Conservation (phyloP, 2,329 filamentous ascomycete genomes). For the Aspergillus sp. region DNA sequence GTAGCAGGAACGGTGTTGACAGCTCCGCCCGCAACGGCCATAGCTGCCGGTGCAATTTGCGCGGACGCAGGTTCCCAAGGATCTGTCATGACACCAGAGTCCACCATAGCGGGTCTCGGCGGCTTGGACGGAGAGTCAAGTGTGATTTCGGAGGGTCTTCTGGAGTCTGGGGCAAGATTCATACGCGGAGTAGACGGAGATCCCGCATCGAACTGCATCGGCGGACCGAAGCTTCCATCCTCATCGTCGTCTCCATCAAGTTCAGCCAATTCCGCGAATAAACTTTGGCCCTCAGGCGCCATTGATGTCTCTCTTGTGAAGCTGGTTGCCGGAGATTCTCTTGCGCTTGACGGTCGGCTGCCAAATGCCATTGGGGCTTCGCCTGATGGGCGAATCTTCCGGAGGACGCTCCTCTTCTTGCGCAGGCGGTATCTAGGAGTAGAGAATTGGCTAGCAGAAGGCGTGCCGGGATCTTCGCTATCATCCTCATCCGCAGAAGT, state of each 20-base stretch:
- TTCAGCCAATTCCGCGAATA: slow-evolving; percentile 89
- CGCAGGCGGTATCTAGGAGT: slow-evolving; percentile 74
- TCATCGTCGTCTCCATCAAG: slow-evolving; percentile 74
- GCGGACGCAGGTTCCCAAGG: slow-evolving; percentile 51
- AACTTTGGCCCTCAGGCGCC: slow-evolving; percentile 69
- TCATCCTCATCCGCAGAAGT: slow-evolving; percentile 79
- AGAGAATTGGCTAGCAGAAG: slow-evolving; percentile 68
- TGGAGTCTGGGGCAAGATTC: slow-evolving; percentile 32
- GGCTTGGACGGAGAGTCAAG: slow-evolving; percentile 32
- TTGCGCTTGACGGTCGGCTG: slow-evolving; percentile 46
- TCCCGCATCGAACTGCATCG: slow-evolving; percentile 39
- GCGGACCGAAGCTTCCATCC: slow-evolving; percentile 59
- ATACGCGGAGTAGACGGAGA: slow-evolving; percentile 49
- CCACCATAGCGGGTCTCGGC: slow-evolving; percentile 56
- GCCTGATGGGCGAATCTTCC: slow-evolving; percentile 59
- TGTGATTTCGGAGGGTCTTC: slow-evolving; percentile 37
- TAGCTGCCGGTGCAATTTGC: slow-evolving; percentile 15
- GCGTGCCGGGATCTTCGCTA: slow-evolving; percentile 62
- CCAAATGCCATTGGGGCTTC: slow-evolving; percentile 48
- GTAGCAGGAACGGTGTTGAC: slow-evolving; percentile 27
- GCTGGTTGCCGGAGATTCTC: slow-evolving; percentile 59
- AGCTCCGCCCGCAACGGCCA: slow-evolving; percentile 28
- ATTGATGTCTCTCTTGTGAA: slow-evolving; percentile 50
- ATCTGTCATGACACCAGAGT: slow-evolving; percentile 67
- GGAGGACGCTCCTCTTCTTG: slow-evolving; percentile 66